Base-by-base conservation (phyloP, 441 rosid genomes). In the Populus hybrid region DNA sequence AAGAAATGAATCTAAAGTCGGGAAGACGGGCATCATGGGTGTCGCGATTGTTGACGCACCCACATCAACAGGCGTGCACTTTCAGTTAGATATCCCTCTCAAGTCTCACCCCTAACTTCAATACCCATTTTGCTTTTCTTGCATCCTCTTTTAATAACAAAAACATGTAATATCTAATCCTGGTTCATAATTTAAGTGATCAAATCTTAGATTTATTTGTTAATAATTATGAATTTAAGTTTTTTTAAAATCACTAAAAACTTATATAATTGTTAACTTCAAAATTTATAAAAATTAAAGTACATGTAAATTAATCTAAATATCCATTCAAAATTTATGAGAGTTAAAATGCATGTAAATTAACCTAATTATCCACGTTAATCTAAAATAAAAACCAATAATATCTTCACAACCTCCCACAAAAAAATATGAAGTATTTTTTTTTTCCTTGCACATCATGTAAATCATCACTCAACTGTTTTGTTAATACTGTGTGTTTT, bases 291-390 rank as follows among this genome's bases (percentile, higher is more conserved):
- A n/a, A n/a, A n/a, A n/a, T n/a, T n/a, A n/a, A n/a, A n/a, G n/a
- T n/a, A n/a, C n/a, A n/a, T n/a, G n/a, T n/a, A n/a, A n/a, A n/a
- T n/a, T n/a, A n/a, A n/a, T n/a, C n/a, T n/a, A n/a, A n/a, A n/a
- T n/a, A n/a, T n/a, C n/a, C n/a, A n/a, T 8, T 38, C 0, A 38
- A 0, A 1, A 38, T 38, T 1, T 0, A 0, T 38, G 2, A 38
- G 0, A 38, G 0, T 38, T 36, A 0, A 38, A 38, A 0, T 8
- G 0, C 0, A 38, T 2, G 0, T 0, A 8, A 8, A 0, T 0
- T 38, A 38, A 38, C 0, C 0, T 0, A 0, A 1, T 8, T 2
- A 28, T 3, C 30, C 4, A 28, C 4, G 4, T 2, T 28, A 30
- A 30, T 30, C 4, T 30, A 30, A 38, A 38, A 38, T 38, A 38